Base-by-base conservation (phyloP, 106 monocot genomes). In the Acanthochlamys bracteata region DNA sequence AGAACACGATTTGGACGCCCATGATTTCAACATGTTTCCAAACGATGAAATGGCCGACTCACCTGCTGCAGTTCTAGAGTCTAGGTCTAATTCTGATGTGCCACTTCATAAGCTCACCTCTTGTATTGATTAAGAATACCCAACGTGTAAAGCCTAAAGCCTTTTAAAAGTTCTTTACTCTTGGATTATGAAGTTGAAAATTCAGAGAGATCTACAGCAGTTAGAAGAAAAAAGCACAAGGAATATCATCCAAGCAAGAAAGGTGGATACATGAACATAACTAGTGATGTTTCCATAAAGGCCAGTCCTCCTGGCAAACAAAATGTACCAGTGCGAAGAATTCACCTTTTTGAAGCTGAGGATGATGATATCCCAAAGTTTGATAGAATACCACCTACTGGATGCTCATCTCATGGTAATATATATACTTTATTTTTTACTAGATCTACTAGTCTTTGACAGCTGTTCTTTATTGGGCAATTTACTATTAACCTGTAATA, bases 321-420 rank as follows among this genome's bases (percentile, higher is more conserved):
- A 22, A 47, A 24, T 10, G 21, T 21, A 20, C 42, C 57, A 56
- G 73, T 59, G 20, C 83, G 84, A 73, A 84, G 61, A 72, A 84
- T 84, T 63, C 72, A 60, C 24, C 88, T 93, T 73, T 54, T 55
- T 24, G 84, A 84, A 66, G 76, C 71, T 53, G 53, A 77, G 64
- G 69, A 53, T 69, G 46, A 63, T 41, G 24, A 20, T 23, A 57
- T 23, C 59, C 43, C 43, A 43, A 68, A 79, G 54, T 68, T 20
- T 10, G 52, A 24, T 49, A 52, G 23, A 25, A 75, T 27, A 33
- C 53, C 63, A 39, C 77, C 71, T 60, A 14, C 55, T 66, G 65
- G 59, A 60, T 22, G 42, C 15, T 7, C 53, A 23, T 47, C 54
- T 58, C 46, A 47, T 45, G 19, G 73, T 78, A 78, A 65, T 64